phyloP scores from a whole-genome alignment of 768 basidiomycete species.

The Leccinum barrowsii region DNA sequence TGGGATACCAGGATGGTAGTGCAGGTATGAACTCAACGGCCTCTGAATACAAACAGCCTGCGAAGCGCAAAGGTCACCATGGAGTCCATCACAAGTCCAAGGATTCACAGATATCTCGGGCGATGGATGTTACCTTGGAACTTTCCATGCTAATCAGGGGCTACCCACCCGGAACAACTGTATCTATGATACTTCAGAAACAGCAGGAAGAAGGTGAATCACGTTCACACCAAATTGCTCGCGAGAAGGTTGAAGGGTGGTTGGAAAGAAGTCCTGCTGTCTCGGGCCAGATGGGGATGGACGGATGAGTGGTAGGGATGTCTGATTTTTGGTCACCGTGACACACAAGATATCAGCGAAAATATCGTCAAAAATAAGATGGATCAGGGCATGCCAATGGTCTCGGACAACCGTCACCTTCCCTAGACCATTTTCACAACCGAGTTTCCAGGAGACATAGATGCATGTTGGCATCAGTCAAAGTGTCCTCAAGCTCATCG shows the following conservation, averaged over 20 bases:
- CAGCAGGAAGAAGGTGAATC: neutral
- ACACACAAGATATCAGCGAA: neutral
- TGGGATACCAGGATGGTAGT: neutral
- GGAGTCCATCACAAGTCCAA: neutral
- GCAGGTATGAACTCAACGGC: too few relatives aligned
- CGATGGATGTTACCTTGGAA: conserved; percentile 70
- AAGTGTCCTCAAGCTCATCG: conserved; percentile 19
- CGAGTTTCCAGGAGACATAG: conserved; percentile 16
- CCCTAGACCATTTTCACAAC: conserved; percentile 19
- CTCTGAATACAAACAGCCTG: neutral
- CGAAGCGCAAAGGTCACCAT: neutral
- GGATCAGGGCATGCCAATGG: neutral
- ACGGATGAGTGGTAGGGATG: too few relatives aligned
- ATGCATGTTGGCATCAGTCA: conserved; percentile 12
- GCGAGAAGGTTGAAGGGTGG: neutral
- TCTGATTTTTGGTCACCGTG: too few relatives aligned
- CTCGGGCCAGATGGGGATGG: too few relatives aligned
- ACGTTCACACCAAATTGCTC: neutral
- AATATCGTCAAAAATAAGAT: conserved; percentile 8
- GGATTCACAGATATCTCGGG: neutral
- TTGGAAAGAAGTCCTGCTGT: neutral
- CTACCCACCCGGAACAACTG: conserved; percentile 73
- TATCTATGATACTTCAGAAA: neutral
- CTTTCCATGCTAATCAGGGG: conserved; percentile 98
- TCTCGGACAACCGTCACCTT: neutral